Evolutionary conservation across 1,139 yeast genomes (phyloP), one percentile per base, ranked within the genome.

Genomic region (Citeromyces siamensis): DNA sequence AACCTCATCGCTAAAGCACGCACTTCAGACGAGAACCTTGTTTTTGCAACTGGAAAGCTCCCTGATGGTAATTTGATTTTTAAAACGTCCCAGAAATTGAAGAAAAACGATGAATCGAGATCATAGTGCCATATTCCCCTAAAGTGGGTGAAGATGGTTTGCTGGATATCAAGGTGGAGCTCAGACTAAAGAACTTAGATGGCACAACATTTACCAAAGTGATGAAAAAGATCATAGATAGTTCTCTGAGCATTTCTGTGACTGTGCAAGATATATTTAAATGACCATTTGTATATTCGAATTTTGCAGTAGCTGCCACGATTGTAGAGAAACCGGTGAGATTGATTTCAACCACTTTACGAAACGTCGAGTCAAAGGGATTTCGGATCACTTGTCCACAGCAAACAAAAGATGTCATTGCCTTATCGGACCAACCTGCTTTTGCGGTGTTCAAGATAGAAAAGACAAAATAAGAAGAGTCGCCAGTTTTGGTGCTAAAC

Each of bases 241-340:
- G 75, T 4, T 60, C 74, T 1, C 59, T 82, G 27, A 58, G 65
- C 10, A 51, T 76, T 5, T 77, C 86, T 1, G 88, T 82, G 1
- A 71, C 83, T 2, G 93, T 82, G 2, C 88, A 80, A 47, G 94
- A 83, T 51, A 73, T 76, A 10, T 81, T 81, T 58, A 71, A 70
- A 40, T 51, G 67, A 1, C 55, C 66, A 6, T 62, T 63, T 37
- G 59, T 82, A 2, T 78, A 71, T 46, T 76, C 88, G 3, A 76
- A 74, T 44, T 82, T 79, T 48, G 73, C 78, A 17, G 64, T 82
- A 33, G 79, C 85, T 8, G 67, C 85, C 3, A 63, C 78, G 2
- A 65, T 66, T 22, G 45, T 64, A 0, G 58, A 57, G 8, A 51
- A 55, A 9, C 94, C 94, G 0, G 62, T 81, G 1, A 56, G 81